A percentile compares a stretch with the other conserved stretches of the same genome.
phyloP scores from a whole-genome alignment of 2,329 filamentous ascomycete species.

The Aspergillus alliaceus region DNA sequence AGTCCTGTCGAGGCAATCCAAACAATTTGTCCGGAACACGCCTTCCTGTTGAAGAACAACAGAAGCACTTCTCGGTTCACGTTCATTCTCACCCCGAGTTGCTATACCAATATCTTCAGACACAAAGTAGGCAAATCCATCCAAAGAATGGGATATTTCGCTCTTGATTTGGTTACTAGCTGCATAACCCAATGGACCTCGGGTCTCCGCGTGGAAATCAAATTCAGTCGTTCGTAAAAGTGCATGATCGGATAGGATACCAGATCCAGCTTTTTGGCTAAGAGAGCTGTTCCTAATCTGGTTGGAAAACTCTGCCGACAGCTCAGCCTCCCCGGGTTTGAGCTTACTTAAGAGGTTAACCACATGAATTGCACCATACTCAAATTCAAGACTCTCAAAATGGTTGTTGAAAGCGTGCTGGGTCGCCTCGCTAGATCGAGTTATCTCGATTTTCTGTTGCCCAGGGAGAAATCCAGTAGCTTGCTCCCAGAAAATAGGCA shows the following conservation, averaged over 20 bases:
- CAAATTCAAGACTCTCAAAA: constrained; percentile 80
- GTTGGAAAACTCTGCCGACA: constrained; percentile 75
- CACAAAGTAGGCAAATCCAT: constrained; percentile 90
- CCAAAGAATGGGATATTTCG: constrained; percentile 74
- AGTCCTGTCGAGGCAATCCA: constrained; percentile 93
- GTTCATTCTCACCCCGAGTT: constrained; percentile 40
- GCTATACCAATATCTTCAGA: constrained; percentile 65
- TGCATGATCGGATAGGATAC: constrained; percentile 63
- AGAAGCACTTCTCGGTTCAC: constrained; percentile 48
- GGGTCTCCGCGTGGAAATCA: constrained; percentile 94
- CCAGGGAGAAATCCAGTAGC: constrained; percentile 81
- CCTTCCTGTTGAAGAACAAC: constrained; percentile 88
- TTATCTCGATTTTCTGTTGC: constrained; percentile 92
- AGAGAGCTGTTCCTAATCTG: constrained; percentile 75
- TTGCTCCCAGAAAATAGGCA: constrained; percentile 98
- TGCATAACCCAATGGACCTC: constrained; percentile 82
- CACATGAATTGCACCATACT: constrained; percentile 87
- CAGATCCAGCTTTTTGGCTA: constrained; percentile 56
- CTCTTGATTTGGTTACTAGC: constrained; percentile 81
- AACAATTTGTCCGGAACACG: constrained; percentile 92
- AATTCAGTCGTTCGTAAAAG: constrained; percentile 82
- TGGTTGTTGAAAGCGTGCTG: constrained; percentile 96
- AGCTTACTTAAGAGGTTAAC: constrained; percentile 91
- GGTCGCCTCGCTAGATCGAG: constrained; percentile 82
- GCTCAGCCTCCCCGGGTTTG: constrained; percentile 81